Percentiles rank a stretch among this genome's conserved stretches.
These are phyloP conservation scores for Trametes gibbosa DNA, from an alignment of 768 basidiomycete genomes.

Conservation along the genomic window DNA sequence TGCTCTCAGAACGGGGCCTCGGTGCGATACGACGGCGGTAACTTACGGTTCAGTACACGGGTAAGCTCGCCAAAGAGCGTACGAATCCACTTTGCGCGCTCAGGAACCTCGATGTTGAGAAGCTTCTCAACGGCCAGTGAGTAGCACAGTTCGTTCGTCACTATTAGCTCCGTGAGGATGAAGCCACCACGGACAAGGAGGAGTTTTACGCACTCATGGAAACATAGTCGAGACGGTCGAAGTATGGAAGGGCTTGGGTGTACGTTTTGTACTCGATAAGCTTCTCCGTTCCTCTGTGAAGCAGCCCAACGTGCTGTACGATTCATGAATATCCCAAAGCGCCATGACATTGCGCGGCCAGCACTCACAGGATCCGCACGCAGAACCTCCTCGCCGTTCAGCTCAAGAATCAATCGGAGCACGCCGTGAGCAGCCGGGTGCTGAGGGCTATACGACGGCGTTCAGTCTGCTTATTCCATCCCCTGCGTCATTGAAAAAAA, in stretches of 20 bases:
- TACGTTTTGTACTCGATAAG: constrained; percentile 99
- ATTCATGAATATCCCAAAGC: background rate
- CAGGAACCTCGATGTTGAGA: constrained; percentile 94
- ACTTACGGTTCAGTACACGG: constrained; percentile 86
- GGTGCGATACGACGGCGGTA: constrained; percentile 2
- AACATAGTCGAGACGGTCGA: constrained; percentile 98
- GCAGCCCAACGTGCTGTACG: constrained; percentile 82
- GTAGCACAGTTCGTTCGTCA: constrained; percentile 99
- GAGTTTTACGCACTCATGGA: constrained; percentile 83
- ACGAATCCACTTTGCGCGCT: constrained; percentile 97
- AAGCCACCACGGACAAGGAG: background rate
- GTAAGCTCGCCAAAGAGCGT: constrained; percentile 97
- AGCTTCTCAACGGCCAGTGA: constrained; percentile 97
- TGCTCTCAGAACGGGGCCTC: background rate
- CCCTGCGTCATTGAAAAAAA: background rate
- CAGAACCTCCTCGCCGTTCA: constrained; percentile 95
- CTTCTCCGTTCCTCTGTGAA: constrained; percentile 98
- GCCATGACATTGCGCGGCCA: background rate
- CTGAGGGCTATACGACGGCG: constrained; percentile 66
- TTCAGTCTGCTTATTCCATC: background rate
- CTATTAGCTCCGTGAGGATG: constrained; percentile 37
- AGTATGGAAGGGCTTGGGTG: constrained; percentile 95
- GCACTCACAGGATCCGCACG: constrained; percentile 75
- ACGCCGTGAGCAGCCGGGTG: constrained; percentile 99
- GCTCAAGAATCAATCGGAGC: constrained; percentile 92